Evolutionary conservation across 306 rosid species (phyloP), one percentile per base, ranked within the genome.

Genomic region (Lagenaria siceraria): DNA sequence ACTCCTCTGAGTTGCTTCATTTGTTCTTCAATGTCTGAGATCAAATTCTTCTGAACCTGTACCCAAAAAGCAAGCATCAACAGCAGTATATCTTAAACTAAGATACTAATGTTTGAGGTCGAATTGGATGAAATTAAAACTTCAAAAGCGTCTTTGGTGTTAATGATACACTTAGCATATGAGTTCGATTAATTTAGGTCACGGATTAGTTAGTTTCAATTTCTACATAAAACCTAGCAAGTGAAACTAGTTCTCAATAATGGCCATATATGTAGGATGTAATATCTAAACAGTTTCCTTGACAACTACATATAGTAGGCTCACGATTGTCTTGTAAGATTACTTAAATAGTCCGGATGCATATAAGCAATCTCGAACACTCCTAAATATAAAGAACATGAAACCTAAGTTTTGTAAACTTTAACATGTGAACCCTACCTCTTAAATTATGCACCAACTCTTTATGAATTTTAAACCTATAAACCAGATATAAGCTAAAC

Each of bases 1-100:
- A 48, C 17, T 51, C 36, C 35, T 51, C 36, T 74, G 7, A 74
- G 43, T 33, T 74, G 77, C 46, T 19, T 31, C 62, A 53, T 52
- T 74, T 74, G 77, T 74, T 74, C 77, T 74, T 74, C 77, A 18
- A 52, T 51, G 35, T 27, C 43, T 18, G 62, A 74, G 33, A 22
- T 11, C 48, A 70, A 40, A 21, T 70, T 79, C 73, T 72, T 70
- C 82, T 88, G 89, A 82, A 82, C 84, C 84, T 75, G 80, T 82
- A 68, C 82, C 75, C 65, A 79, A 78, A 36, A 35, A 17, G 14
- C 27, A 74, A 48, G 6, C 11, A 38, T 15, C 8, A 65, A 36
- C 14, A 2, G 3, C 3, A 36, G 2, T 36, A 36, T 35, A 19
- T 10, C 9, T 4, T 64, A 21, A 55, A 55, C 60, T 21, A 19